Percentiles rank a stretch among this genome's conserved stretches.
phyloP scores from a whole-genome alignment of 345 rosid genomes.

The Acer yangbiense region DNA sequence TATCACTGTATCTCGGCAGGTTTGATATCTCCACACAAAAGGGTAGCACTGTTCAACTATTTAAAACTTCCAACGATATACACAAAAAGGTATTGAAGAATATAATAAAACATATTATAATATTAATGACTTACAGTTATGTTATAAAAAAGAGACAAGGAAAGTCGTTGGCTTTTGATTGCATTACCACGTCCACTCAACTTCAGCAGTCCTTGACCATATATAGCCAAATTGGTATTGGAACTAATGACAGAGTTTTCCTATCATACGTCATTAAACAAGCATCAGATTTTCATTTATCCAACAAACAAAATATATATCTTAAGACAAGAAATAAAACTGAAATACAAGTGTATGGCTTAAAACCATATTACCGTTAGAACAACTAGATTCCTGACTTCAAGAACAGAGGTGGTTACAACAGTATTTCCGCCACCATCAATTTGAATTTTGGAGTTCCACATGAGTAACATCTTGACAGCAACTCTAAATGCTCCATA shows the following conservation, averaged over 20 bases:
- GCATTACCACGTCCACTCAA: constrained; percentile 89
- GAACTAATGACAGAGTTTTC: constrained; percentile 80
- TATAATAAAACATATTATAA: constrained; percentile 12
- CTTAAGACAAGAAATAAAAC: neutral
- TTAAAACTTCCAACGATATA: constrained; percentile 10
- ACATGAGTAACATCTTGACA: constrained; percentile 91
- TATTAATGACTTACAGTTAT: constrained; percentile 69
- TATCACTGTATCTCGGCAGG: neutral
- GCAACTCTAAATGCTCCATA: constrained; percentile 94
- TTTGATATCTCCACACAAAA: constrained; percentile 8
- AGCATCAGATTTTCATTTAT: constrained; percentile 19
- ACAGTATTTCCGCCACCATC: constrained; percentile 94
- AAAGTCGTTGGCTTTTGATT: constrained; percentile 92
- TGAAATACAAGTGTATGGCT: constrained; percentile 7
- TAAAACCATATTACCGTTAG: constrained; percentile 64
- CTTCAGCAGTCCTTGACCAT: constrained; percentile 89
- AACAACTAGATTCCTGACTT: constrained; percentile 96
- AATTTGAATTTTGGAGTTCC: constrained; percentile 88
- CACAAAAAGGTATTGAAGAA: constrained; percentile 8
- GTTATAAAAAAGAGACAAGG: constrained; percentile 89
- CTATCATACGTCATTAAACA: constrained; percentile 41
- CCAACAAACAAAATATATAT: neutral
- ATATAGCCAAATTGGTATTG: constrained; percentile 80
- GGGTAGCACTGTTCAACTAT: neutral
- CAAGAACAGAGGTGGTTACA: constrained; percentile 86